A percentile compares a stretch with the other conserved stretches of the same genome.
Evolutionary conservation across 495 filamentous ascomycete genomes (phyloP).

Genomic region (Emericellopsis terricola): DNA sequence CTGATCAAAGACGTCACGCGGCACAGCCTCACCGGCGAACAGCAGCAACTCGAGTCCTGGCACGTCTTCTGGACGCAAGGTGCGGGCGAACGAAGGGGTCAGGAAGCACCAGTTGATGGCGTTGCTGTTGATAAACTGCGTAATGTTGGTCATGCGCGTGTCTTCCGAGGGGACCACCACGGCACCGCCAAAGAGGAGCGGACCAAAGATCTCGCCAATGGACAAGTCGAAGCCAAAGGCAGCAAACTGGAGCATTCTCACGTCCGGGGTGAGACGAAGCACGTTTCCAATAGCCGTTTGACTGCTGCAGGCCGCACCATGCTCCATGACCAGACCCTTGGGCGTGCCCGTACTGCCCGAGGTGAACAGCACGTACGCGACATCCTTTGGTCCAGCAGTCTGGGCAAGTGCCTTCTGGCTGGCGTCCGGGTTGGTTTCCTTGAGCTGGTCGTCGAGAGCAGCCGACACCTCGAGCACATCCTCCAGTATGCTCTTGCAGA

Average conservation of each 20-base stretch:
- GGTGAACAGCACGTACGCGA: conserved; percentile 25
- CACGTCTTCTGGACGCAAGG: conserved; percentile 17
- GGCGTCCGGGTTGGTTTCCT: background rate
- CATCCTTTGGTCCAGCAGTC: conserved; percentile 13
- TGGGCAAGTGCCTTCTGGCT: background rate
- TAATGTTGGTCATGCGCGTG: conserved; percentile 20
- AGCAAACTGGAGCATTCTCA: conserved; percentile 47
- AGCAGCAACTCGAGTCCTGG: conserved; percentile 19
- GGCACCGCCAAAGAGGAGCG: conserved; percentile 36
- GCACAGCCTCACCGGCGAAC: conserved; percentile 11
- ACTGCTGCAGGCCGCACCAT: conserved; percentile 5
- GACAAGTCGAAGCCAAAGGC: conserved; percentile 52
- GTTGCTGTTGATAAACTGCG: conserved; percentile 23
- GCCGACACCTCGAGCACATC: background rate
- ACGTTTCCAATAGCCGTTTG: conserved; percentile 12
- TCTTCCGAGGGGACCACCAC: conserved; percentile 29
- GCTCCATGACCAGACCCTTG: conserved; percentile 21
- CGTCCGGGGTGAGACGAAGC: conserved; percentile 26
- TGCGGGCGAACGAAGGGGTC: conserved; percentile 24
- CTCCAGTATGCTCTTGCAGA: background rate
- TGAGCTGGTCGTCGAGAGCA: background rate
- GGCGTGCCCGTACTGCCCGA: conserved; percentile 14
- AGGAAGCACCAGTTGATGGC: conserved; percentile 29
- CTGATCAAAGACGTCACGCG: conserved; percentile 8
- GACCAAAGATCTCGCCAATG: conserved; percentile 48